Evolutionary conservation across 441 rosid species (phyloP), one percentile per base, ranked within the genome.

Genomic region (Arabidopsis lyrata): DNA sequence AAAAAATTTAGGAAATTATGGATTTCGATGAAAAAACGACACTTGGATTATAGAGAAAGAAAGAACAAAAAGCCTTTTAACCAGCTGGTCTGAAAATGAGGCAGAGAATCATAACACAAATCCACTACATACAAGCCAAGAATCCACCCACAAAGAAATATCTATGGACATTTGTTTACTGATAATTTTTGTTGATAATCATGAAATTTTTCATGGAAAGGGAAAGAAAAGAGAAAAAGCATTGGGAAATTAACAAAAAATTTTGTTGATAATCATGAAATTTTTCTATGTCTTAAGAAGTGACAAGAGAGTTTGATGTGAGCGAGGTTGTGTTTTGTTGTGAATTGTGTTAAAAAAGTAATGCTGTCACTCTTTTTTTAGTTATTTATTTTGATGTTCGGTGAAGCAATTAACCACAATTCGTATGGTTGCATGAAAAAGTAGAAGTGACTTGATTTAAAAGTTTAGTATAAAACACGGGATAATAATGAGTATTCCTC

Each of bases 41-140:
- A 68, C 79, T 13, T 69, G 79, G 75, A 62, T 16, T 38, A 10
- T 31, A 32, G 47, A 49, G 39, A 27, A 29, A 54, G 70, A 77
- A 57, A 58, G 50, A 56, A 63, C 48, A 57, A 57, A 63, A 76
- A 6, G 41, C 41, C 15, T 63, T 68, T 49, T 5, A 3, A 73
- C 20, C 80, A 77, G 80, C 56, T 77, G 76, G 80, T 70, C 62
- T 41, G 76, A 70, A 70, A 70, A 57, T 49, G 63, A 77, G 80
- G 67, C 76, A 57, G 61, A 64, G 76, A 64, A 69, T 70, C 66
- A 62, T 22, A 36, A 62, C 54, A 76, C 29, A 69, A 67, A 54
- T 31, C 42, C 76, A 64, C 13, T 77, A 24, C 58, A 34, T 57
- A 50, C 73, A 71, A 77, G 77, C 72, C 18, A 77, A 71, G 77